phyloP scores from a whole-genome alignment of 495 filamentous ascomycete genomes.

The Penicillium herquei region DNA sequence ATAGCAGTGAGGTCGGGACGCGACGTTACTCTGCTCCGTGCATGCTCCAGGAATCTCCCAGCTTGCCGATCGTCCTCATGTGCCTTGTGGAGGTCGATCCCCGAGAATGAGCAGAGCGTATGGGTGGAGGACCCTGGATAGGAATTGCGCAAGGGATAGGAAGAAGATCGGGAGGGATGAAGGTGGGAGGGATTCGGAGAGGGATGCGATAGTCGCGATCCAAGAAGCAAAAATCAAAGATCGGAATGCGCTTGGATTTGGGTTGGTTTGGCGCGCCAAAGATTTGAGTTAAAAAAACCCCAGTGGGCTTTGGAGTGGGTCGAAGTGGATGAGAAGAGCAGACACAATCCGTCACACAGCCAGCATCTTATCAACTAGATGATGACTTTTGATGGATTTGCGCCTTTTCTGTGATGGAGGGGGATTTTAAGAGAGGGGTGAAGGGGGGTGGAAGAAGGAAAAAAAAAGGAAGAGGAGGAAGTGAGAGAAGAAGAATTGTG shows the following conservation, averaged over 20 bases:
- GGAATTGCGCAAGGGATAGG: slow-evolving; percentile 42
- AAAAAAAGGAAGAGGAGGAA: slow-evolving; percentile 19
- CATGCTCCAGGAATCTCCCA: slow-evolving; percentile 51
- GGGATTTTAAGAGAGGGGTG: slow-evolving; percentile 13
- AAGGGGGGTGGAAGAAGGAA: slow-evolving; percentile 14
- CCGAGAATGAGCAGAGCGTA: slow-evolving; percentile 31
- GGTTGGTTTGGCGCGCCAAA: slow-evolving; percentile 28
- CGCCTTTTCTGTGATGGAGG: slow-evolving; percentile 7
- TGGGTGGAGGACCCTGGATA: slow-evolving; percentile 27
- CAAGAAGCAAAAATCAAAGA: slow-evolving; percentile 7
- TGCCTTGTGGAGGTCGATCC: slow-evolving; percentile 35
- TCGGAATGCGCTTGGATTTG: slow-evolving; percentile 35
- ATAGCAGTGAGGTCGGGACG: background rate
- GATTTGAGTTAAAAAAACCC: slow-evolving; percentile 18
- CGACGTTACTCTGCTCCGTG: slow-evolving; percentile 47
- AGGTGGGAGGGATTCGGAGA: slow-evolving; percentile 4
- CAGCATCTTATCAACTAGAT: background rate
- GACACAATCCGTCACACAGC: slow-evolving; percentile 22
- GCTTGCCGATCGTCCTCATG: slow-evolving; percentile 45
- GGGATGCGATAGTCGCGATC: background rate
- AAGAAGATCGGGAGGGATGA: slow-evolving; percentile 21
- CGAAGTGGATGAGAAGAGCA: slow-evolving; percentile 38
- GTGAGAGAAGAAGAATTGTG: slow-evolving; percentile 5
- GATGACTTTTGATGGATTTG: background rate
- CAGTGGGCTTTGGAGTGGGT: slow-evolving; percentile 36